phyloP scores from a whole-genome alignment of 164 flowering plant genomes.

The Brasenia schreberi region DNA sequence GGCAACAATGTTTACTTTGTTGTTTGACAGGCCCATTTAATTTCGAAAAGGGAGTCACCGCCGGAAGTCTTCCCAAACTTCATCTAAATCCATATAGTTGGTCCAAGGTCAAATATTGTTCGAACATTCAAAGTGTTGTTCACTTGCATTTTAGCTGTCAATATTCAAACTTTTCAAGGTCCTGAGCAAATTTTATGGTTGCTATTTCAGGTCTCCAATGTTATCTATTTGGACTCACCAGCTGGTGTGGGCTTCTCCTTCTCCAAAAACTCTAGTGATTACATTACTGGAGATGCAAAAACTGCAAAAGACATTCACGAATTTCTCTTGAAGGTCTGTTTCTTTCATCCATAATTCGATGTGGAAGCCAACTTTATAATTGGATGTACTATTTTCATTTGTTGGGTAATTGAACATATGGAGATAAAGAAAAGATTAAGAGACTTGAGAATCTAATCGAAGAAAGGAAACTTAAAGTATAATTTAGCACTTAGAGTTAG shows the following conservation, averaged over 20 bases:
- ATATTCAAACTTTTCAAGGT: no score
- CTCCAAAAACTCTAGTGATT: slow-evolving; percentile 40
- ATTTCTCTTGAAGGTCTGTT: slow-evolving; percentile 78
- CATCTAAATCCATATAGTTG: slow-evolving; percentile 83
- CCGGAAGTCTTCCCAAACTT: slow-evolving; percentile 39
- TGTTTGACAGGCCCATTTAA: slow-evolving; percentile 77
- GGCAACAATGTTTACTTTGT: neutral
- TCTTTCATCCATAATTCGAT: neutral
- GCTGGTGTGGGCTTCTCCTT: slow-evolving; percentile 93
- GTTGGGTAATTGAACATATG: no score
- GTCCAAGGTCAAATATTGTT: slow-evolving; percentile 52
- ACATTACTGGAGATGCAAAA: slow-evolving; percentile 56
- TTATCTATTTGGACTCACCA: slow-evolving; percentile 90
- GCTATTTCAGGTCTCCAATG: slow-evolving; percentile 59
- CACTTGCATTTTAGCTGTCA: no score
- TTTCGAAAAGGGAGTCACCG: slow-evolving; percentile 33
- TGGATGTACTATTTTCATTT: no score
- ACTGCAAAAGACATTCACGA: slow-evolving; percentile 70
- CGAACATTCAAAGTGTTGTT: no score
- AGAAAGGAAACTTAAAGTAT: no score
- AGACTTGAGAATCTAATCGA: no score
- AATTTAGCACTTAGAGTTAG: no score
- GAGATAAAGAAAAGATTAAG: no score
- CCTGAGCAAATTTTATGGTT: no score
- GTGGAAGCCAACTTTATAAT: no score